Evolutionary conservation across 371 early-diverging fungal genomes (phyloP).

Genomic region (Catenaria anguillulae): DNA sequence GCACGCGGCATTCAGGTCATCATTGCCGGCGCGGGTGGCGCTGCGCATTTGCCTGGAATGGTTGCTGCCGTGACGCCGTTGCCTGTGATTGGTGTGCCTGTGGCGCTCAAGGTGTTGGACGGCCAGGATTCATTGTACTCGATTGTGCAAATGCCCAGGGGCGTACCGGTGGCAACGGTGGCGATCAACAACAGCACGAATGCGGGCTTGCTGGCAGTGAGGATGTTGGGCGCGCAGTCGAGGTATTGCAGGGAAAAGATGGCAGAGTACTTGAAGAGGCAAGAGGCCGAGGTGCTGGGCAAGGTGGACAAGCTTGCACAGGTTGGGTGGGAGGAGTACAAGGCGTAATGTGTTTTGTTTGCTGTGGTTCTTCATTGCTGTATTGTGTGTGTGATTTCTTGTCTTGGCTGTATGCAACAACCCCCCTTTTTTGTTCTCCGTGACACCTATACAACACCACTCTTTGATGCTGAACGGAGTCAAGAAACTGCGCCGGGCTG

Average conservation of each 20-base stretch:
- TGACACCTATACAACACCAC: no score
- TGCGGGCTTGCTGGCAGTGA: slow-evolving; percentile 84
- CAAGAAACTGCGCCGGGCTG: no score
- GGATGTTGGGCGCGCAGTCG: slow-evolving; percentile 68
- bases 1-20: slow-evolving; percentile 81
- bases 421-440: no score
- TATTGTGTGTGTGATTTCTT: no score
- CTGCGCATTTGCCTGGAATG: slow-evolving; percentile 97
- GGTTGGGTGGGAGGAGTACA: neutral
- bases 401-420: no score
- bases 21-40: slow-evolving; percentile 95
- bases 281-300: slow-evolving; percentile 65
- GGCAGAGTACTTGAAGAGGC: slow-evolving; percentile 51
- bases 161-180: slow-evolving; percentile 92
- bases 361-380: no score
- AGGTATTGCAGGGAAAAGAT: slow-evolving; percentile 59
- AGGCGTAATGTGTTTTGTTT: neutral
- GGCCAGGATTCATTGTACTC: slow-evolving; percentile 90
- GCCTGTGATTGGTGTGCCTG: slow-evolving; percentile 94
- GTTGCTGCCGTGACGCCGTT: slow-evolving; percentile 89
- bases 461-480: no score
- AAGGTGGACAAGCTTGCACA: slow-evolving; percentile 62
- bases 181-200: slow-evolving; percentile 93
- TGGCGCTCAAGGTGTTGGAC: slow-evolving; percentile 76
- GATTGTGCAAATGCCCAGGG: slow-evolving; percentile 97